phyloP scores from a whole-genome alignment of 192 early-diverging fungal species.

The Coemansia sp. region DNA sequence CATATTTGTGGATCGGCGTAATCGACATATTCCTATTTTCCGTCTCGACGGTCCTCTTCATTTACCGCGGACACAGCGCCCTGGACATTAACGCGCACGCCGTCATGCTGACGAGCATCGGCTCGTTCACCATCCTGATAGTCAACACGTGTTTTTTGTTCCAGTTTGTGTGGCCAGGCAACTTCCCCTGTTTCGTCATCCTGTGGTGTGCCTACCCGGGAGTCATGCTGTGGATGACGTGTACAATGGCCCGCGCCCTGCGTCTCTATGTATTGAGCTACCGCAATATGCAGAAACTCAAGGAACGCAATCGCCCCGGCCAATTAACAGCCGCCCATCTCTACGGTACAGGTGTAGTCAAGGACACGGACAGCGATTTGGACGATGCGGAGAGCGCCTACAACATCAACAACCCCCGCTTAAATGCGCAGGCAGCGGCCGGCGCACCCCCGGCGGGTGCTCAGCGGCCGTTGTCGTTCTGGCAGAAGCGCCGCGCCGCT shows the following conservation, averaged over 20 bases:
- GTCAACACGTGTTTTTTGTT: constrained; percentile 55
- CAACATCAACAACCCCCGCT: neutral
- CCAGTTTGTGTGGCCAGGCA: constrained; percentile 54
- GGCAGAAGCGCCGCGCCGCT: neutral
- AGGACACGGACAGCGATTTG: constrained; percentile 21
- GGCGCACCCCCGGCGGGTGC: neutral
- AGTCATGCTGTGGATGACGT: constrained; percentile 55
- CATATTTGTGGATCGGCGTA: constrained; percentile 51
- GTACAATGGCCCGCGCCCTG: constrained; percentile 51
- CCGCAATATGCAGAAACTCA: constrained; percentile 51
- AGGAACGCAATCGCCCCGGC: constrained; percentile 50
- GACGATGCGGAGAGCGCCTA: constrained; percentile 6
- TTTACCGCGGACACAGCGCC: constrained; percentile 49
- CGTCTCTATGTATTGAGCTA: constrained; percentile 53
- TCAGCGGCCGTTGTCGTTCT: neutral
- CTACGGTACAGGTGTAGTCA: constrained; percentile 44
- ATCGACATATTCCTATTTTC: constrained; percentile 45
- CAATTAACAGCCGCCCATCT: constrained; percentile 54
- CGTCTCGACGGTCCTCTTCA: constrained; percentile 42
- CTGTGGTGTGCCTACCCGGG: constrained; percentile 54
- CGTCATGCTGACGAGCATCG: constrained; percentile 51
- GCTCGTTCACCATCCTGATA: constrained; percentile 43
- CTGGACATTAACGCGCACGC: constrained; percentile 49
- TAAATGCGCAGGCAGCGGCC: neutral
- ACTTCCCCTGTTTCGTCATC: constrained; percentile 54